Conservation (phyloP, 1,139 yeast species). For the Saccharomyces pastorianus region DNA sequence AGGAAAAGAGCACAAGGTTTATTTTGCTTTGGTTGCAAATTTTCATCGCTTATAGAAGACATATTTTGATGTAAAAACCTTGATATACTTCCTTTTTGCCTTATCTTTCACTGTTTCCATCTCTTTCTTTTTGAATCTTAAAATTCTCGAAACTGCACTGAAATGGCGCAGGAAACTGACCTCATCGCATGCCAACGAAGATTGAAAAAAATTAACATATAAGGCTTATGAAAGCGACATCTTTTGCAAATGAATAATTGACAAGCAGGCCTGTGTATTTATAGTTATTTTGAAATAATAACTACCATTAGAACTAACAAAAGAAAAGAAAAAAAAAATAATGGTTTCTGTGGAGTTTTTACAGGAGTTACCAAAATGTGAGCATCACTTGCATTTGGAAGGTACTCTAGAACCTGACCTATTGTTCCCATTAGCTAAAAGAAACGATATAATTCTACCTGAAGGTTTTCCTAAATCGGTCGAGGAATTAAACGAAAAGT, state of each 20-base stretch:
- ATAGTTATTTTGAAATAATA: neutral
- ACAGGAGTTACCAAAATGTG: constrained; percentile 68
- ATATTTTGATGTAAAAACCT: neutral
- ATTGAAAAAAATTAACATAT: neutral
- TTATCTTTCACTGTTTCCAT: neutral
- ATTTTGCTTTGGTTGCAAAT: neutral
- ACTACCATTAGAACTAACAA: neutral
- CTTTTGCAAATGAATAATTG: neutral
- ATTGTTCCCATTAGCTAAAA: constrained; percentile 58
- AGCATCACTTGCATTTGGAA: constrained; percentile 74
- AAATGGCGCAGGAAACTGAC: neutral
- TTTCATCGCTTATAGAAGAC: neutral
- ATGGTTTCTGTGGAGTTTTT: constrained; percentile 37
- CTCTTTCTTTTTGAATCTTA: neutral
- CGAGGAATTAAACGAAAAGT: constrained; percentile 49
- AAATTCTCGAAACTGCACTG: neutral
- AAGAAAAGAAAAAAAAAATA: neutral
- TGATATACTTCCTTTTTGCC: neutral
- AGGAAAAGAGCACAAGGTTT: neutral
- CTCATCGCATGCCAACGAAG: neutral
- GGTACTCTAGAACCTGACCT: constrained; percentile 72
- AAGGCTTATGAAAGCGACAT: neutral
- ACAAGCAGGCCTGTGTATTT: neutral
- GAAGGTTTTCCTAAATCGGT: constrained; percentile 47
- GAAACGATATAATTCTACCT: constrained; percentile 50